phyloP scores from a whole-genome alignment of 306 rosid species.

The Fagus crenata region DNA sequence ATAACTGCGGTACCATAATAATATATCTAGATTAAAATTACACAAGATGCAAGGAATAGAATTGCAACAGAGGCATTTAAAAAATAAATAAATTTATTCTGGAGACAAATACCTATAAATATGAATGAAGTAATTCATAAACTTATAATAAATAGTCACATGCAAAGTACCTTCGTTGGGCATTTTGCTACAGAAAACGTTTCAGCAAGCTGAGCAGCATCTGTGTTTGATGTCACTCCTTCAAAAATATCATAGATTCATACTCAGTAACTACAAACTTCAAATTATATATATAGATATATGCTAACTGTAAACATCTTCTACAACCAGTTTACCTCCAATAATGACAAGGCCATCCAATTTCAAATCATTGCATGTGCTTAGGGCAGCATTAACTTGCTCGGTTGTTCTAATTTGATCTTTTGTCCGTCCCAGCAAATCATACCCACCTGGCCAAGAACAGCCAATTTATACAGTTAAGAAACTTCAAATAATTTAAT shows the following conservation, averaged over 20 bases:
- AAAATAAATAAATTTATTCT: neutral
- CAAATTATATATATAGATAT: neutral
- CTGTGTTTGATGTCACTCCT: conserved; percentile 98
- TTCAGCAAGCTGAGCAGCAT: conserved; percentile 99
- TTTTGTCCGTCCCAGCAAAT: conserved; percentile 90
- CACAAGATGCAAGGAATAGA: conserved; percentile 4
- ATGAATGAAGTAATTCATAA: neutral
- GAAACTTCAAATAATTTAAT: neutral
- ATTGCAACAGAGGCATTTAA: neutral
- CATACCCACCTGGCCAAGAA: conserved; percentile 94
- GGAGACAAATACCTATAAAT: neutral
- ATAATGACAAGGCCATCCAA: conserved; percentile 91
- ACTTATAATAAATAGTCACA: neutral
- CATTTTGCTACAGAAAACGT: conserved; percentile 92
- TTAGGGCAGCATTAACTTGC: conserved; percentile 88
- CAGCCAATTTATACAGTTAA: conserved; percentile 9
- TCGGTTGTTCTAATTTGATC: conserved; percentile 95
- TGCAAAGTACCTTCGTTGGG: conserved; percentile 66
- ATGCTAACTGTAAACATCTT: conserved; percentile 2
- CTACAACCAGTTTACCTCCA: conserved; percentile 60
- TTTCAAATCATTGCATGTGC: conserved; percentile 78
- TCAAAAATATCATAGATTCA: conserved; percentile 23
- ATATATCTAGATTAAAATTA: conserved; percentile 6
- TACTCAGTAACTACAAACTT: conserved; percentile 22
- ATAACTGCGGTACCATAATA: conserved; percentile 4